These are phyloP conservation scores for Polytrichum formosum DNA, from an alignment of 225 moss, liverwort and hornwort species.

Conservation along the genomic window DNA sequence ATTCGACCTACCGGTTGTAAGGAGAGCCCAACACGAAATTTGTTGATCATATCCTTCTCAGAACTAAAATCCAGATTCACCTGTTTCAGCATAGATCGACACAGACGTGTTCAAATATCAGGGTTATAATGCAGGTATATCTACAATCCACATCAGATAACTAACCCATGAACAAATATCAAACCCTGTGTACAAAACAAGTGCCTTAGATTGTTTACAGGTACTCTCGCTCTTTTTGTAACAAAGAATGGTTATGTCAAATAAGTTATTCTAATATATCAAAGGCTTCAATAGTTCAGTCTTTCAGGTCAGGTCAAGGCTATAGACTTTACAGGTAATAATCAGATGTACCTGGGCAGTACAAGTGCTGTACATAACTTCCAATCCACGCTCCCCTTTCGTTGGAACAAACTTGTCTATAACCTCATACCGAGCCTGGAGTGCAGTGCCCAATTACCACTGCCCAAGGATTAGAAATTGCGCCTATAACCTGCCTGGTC, in stretches of 20 bases:
- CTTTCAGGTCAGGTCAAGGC: no score
- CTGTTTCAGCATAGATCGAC: constrained; percentile 29
- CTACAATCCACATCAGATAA: no score
- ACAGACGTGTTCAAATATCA: background rate
- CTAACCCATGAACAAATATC: no score
- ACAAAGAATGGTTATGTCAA: background rate
- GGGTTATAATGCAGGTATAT: no score
- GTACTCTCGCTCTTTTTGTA: no score
- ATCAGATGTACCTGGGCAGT: constrained; percentile 57
- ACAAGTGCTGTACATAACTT: constrained; percentile 94
- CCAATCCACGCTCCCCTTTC: constrained; percentile 66
- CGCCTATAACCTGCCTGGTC: no score
- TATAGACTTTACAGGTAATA: no score
- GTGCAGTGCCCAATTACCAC: no score
- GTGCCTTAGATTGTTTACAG: no score
- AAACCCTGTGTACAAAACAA: no score
- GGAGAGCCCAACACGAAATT: constrained; percentile 85
- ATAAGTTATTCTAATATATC: background rate
- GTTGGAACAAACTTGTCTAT: constrained; percentile 90
- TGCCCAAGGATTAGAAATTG: no score
- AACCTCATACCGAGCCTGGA: constrained; percentile 78
- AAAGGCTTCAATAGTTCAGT: no score
- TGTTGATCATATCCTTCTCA: constrained; percentile 93
- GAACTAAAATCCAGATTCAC: constrained; percentile 96
- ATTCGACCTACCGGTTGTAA: constrained; percentile 73